Evolutionary conservation across 2,329 filamentous ascomycete species (phyloP).

Genomic region (Phialophora macrospora): DNA sequence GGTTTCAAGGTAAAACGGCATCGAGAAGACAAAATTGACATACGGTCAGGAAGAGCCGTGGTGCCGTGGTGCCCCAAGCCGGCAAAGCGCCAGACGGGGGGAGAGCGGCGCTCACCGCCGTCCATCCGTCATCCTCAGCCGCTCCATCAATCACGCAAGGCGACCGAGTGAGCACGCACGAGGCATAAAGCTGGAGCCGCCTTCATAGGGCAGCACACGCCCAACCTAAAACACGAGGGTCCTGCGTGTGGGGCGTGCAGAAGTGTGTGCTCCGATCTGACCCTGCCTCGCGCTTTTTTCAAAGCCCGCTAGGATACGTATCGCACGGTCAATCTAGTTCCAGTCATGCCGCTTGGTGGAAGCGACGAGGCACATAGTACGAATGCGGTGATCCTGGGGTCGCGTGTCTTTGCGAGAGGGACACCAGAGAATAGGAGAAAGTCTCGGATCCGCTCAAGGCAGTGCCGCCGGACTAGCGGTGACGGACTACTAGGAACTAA

Average conservation of each 20-base stretch:
- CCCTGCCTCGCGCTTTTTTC: not conserved
- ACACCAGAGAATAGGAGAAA: not conserved
- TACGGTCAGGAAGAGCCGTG: not conserved
- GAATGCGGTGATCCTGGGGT: not conserved
- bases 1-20: no score
- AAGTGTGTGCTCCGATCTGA: not conserved
- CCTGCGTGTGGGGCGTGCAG: not conserved
- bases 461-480: not conserved
- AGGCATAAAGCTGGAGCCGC: not conserved
- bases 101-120: not conserved
- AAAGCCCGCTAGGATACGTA: not conserved
- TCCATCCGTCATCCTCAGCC: not conserved
- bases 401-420: not conserved
- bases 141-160: slow-evolving; percentile 11
- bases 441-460: not conserved
- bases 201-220: not conserved
- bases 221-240: not conserved
- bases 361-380: not conserved
- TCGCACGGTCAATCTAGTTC: not conserved
- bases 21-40: not conserved
- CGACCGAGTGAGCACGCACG: slow-evolving; percentile 4
- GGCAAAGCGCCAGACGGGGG: not conserved
- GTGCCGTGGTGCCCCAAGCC: not conserved
- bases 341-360: no score
- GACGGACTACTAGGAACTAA: not conserved